Conservation (phyloP, 345 rosid genomes). For the Dipteronia sinensis region DNA sequence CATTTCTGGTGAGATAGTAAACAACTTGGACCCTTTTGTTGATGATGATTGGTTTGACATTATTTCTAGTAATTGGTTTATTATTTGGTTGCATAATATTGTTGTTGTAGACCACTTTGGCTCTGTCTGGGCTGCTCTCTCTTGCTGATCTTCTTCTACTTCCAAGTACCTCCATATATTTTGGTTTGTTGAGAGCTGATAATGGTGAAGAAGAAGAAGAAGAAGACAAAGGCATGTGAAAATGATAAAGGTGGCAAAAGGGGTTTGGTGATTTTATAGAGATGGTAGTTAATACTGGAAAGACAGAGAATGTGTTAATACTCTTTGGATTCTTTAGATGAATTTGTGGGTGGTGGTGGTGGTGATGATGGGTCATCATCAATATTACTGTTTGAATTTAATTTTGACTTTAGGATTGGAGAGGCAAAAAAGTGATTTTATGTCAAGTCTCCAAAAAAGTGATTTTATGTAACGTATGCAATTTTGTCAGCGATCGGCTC, state of each 20-base stretch:
- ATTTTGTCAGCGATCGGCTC: not conserved
- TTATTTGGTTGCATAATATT: constrained; percentile 20
- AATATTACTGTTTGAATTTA: not conserved
- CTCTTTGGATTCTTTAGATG: constrained; percentile 28
- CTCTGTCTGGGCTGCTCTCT: constrained; percentile 49
- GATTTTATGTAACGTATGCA: not conserved
- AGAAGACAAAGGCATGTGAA: not conserved
- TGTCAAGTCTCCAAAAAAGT: not conserved
- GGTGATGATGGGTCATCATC: constrained; percentile 24
- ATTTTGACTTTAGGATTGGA: constrained; percentile 28
- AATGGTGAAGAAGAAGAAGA: constrained; percentile 7
- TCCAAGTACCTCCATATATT: constrained; percentile 31
- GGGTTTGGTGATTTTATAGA: not conserved
- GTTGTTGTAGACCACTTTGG: constrained; percentile 24
- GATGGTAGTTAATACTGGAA: not conserved
- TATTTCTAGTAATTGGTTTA: not conserved
- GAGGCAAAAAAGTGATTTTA: constrained; percentile 9
- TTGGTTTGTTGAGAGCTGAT: not conserved
- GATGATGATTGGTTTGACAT: constrained; percentile 21
- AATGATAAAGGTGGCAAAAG: not conserved
- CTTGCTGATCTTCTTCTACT: constrained; percentile 40
- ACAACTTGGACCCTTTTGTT: constrained; percentile 66
- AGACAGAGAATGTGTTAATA: not conserved
- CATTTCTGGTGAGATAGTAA: constrained; percentile 86
- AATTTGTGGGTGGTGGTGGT: not conserved